phyloP scores from a whole-genome alignment of 345 rosid genomes.

The Bruguiera sexangula region DNA sequence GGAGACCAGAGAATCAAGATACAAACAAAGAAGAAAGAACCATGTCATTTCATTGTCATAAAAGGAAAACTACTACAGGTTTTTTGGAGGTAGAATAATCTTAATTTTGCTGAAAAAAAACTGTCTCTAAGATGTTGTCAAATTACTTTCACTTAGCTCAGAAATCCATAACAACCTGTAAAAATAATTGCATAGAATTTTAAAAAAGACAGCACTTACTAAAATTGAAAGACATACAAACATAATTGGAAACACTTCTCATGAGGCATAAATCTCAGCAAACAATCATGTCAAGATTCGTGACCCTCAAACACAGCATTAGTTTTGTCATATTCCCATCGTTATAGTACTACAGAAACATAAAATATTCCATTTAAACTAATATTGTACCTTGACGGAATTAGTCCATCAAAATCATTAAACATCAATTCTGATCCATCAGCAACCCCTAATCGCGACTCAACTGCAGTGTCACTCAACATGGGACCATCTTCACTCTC shows the following conservation, averaged over 20 bases:
- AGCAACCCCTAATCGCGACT: slow-evolving; percentile 38
- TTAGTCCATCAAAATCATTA: slow-evolving; percentile 28
- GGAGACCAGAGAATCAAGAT: background rate
- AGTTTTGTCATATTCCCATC: background rate
- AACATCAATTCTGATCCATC: slow-evolving; percentile 21
- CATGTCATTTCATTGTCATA: background rate
- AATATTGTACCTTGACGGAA: slow-evolving; percentile 43
- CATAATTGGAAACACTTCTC: too few species aligned
- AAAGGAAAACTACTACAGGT: too few species aligned
- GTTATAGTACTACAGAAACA: background rate
- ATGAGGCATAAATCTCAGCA: too few species aligned
- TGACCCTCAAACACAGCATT: background rate
- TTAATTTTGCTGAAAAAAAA: too few species aligned
- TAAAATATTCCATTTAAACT: background rate
- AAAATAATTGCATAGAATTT: too few species aligned
- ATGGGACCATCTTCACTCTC: slow-evolving; percentile 35
- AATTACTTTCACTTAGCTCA: too few species aligned
- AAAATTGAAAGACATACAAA: too few species aligned
- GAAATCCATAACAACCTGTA: too few species aligned
- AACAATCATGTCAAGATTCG: too few species aligned
- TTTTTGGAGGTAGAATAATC: too few species aligned
- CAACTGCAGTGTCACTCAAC: slow-evolving; percentile 65
- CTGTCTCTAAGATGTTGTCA: too few species aligned
- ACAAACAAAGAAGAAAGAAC: background rate
- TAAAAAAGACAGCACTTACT: too few species aligned